Base-by-base conservation (phyloP, 2,329 filamentous ascomycete species). In the Nemania sp. region DNA sequence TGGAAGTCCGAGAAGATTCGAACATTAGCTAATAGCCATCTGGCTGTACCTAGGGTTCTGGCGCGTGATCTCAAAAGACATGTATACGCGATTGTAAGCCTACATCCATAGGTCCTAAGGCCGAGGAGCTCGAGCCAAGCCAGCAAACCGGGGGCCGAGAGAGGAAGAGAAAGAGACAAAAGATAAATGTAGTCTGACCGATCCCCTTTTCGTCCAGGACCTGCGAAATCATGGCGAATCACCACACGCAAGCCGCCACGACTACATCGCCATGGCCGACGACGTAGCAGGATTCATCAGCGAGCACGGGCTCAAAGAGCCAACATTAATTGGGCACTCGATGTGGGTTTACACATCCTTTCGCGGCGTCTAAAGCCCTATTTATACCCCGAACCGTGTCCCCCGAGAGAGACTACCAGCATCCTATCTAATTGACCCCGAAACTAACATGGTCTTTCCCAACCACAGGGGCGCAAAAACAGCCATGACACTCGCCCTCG, bases 161-260 rank as follows among this genome's bases (percentile, higher is more conserved):
- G 33, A 17, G 2, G 24, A 17, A 3, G 6, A 17, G 26, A 3
- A 22, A n/a, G 15, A 15, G 15, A 8, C 1, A 11, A 9, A 14
- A 48, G 19, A n/a, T 28, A 6, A 19, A 6, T 20, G 14, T 6
- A 11, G 37, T 40, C 46, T 66, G 52, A 61, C 46, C 11, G 12
- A 50, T 23, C 28, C 46, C 59, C 61, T 33, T 55, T 34, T 30
- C 51, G 12, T 17, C 19, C 48, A 91, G 88, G 93, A 97, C 70
- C 81, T 96, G 15, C 84, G 93, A 63, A 97, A 97, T 68, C 93
- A 97, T 75, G 93, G 93, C 66, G 88, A 95, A 33, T 96, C 91
- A 1, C 89, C 91, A 1, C 92, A 97, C 72, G 72, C 84, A 46
- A 74, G 78, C 0, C 77, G 77, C 1, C 94, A 97, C 71, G 87